Base-by-base conservation (phyloP, 805 yeast genomes). In the Torulaspora quercuum region DNA sequence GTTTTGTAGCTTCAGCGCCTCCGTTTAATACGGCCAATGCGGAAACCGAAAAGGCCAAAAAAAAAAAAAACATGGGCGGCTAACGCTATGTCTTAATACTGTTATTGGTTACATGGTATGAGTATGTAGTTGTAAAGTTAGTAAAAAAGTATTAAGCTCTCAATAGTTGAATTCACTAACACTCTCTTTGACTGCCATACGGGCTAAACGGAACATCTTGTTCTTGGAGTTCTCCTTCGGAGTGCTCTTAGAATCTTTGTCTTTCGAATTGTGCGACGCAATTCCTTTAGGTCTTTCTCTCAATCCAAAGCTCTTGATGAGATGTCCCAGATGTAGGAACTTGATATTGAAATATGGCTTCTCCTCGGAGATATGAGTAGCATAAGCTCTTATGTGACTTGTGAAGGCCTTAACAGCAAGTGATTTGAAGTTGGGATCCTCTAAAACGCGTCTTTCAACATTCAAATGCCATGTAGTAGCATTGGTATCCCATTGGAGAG, bases 391-490 rank as follows among this genome's bases (percentile, higher is more conserved):
- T 26, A 92, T 70, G 57, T 90, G 97, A 42, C 95, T 81, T 10
- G 82, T 76, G 56, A 85, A 92, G 3, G 86, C 97, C 53, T 80
- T 76, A 4, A 76, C 74, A 1, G 98, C 97, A 25, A 72, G 56
- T 10, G 74, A 78, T 33, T 78, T 79, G 5, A 77, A 75, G 1
- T 50, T 50, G 1, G 71, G 59, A 50, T 84, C 85, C 46, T 77
- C 92, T 32, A 92, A 63, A 11, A 90, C 68, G 82, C 95, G 82
- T 57, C 97, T 70, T 66, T 92, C 99, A 8, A 88, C 75, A 37
- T 82, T 78, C 48, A 92, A 68, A 57, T 92, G 99, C 90, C 94
- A 90, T 2, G 96, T 86, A 0, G 99, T 94, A 4, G 97, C 98
- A 51, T 83, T 86, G 18, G 79, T 77, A 58, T 90, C 97, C 97